phyloP scores from a whole-genome alignment of 2,329 filamentous ascomycete species.

The Plectosphaerella cucumerina region DNA sequence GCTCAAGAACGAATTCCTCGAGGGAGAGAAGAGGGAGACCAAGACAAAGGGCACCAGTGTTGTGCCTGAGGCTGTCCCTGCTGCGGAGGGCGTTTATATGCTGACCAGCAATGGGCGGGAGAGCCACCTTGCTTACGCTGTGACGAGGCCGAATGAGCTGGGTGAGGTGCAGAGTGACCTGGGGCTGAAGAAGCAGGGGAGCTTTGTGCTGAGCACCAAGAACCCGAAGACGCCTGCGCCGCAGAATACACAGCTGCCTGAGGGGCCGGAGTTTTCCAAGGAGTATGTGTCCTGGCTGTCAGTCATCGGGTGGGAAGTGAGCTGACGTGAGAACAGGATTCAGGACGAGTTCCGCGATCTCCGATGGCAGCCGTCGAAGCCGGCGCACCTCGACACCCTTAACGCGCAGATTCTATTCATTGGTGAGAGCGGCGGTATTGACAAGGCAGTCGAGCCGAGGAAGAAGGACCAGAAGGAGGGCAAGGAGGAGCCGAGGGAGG shows the following conservation, averaged over 20 bases:
- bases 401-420: constrained; percentile 77
- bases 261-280: constrained; percentile 66
- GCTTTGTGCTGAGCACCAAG: constrained; percentile 75
- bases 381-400: constrained; percentile 69
- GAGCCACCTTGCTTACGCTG: constrained; percentile 74
- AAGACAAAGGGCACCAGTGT: constrained; percentile 69
- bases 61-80: constrained; percentile 63
- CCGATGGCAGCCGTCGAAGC: constrained; percentile 71
- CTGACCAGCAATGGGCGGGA: constrained; percentile 68
- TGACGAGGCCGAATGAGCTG: constrained; percentile 67
- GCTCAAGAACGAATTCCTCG: constrained; percentile 69
- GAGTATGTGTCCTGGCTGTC: constrained; percentile 43
- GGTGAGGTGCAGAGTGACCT: constrained; percentile 72
- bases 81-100: constrained; percentile 84
- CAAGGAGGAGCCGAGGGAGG: constrained; percentile 63
- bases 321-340: constrained; percentile 38
- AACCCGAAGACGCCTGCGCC: constrained; percentile 71
- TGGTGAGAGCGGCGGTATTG: constrained; percentile 58
- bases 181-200: constrained; percentile 66
- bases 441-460: constrained; percentile 51
- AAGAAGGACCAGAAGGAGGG: constrained; percentile 52
- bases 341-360: constrained; percentile 67
- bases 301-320: background rate
- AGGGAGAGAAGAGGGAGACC: constrained; percentile 65
- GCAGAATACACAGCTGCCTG: constrained; percentile 55